These are phyloP conservation scores for Aspergillus bridgeri DNA, from an alignment of 495 filamentous ascomycete genomes.

Conservation along the genomic window DNA sequence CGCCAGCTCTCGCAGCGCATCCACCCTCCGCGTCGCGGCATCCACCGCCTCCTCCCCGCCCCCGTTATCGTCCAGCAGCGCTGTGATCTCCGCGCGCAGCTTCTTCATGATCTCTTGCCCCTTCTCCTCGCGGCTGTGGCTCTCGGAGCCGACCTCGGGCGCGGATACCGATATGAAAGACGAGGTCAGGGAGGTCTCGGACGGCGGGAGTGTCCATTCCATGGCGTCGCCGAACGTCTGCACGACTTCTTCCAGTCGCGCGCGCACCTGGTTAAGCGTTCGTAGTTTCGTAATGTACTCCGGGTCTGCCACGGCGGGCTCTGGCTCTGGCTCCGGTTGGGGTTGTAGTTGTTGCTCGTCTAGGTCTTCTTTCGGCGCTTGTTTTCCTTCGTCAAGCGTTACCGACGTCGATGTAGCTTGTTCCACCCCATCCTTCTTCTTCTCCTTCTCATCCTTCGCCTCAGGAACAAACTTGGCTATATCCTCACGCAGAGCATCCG, in stretches of 20 bases:
- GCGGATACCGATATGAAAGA: conserved; percentile 80
- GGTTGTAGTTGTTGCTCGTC: conserved; percentile 3
- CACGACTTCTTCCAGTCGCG: conserved; percentile 78
- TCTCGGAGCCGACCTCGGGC: conserved; percentile 61
- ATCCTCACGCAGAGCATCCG: conserved; percentile 64
- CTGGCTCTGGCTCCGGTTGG: neutral
- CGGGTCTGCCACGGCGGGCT: conserved; percentile 45
- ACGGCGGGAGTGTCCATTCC: conserved; percentile 86
- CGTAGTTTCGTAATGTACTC: conserved; percentile 72
- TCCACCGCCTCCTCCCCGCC: conserved; percentile 49
- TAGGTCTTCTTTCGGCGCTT: conserved; percentile 2
- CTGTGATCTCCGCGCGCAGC: conserved; percentile 67
- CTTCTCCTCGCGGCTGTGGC: conserved; percentile 69
- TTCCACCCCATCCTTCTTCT: conserved; percentile 10
- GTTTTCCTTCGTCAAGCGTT: neutral
- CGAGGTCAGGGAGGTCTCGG: conserved; percentile 64
- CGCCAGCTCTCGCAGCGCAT: conserved; percentile 66
- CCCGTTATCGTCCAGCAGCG: conserved; percentile 54
- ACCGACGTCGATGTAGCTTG: conserved; percentile 8
- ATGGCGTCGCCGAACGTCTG: conserved; percentile 89
- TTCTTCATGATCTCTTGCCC: conserved; percentile 68
- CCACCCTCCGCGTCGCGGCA: conserved; percentile 66
- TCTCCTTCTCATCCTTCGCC: conserved; percentile 10
- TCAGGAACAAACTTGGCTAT: conserved; percentile 65
- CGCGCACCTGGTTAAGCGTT: conserved; percentile 76